Base-by-base conservation (phyloP, 1,139 yeast species). In the Candida glucosophila region DNA sequence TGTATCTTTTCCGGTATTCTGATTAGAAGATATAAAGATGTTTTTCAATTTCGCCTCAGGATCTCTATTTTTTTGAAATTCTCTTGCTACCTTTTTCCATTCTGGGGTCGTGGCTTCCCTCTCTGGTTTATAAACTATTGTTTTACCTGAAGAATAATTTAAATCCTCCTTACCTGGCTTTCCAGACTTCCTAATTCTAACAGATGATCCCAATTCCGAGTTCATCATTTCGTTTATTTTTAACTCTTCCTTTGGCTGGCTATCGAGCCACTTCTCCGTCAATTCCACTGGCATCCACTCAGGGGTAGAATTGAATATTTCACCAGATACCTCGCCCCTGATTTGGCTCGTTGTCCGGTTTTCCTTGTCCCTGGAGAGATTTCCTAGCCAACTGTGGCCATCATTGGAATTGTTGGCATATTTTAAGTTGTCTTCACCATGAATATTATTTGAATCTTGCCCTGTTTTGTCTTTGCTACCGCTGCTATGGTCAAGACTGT, bases 231-330 rank as follows among this genome's bases (percentile, higher is more conserved):
- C 36, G 5, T 29, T 24, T 14, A 32, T 17, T 12, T 26, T 24
- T 11, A 20, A 27, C 5, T 12, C 20, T 17, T 17, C 27, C n/a
- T 14, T 15, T 13, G 26, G 21, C 8, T 26, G 23, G 15, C 34
- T 37, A 12, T 36, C 34, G n/a, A 44, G 38, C 69, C 69, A 63
- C 33, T 51, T 50, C 10, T 55, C 67, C 20, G 45, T 43, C 26
- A 64, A 46, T 24, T 49, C 67, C 5, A 49, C 33, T 1, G 69
- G 69, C 68, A 64, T 62, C 70, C 69, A 63, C 16, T 54, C 56
- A 0, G 69, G 68, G 1, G 68, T 60, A 5, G 41, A 36, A 27
- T 52, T 43, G 9, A 17, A 5, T 10, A 7, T 11, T 10, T 19
- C 21, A 13, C 7, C 12, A 16, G 18, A 16, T 8, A 16, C 9